Evolutionary conservation across 768 basidiomycete genomes (phyloP).

Genomic region (Boletus sp.): DNA sequence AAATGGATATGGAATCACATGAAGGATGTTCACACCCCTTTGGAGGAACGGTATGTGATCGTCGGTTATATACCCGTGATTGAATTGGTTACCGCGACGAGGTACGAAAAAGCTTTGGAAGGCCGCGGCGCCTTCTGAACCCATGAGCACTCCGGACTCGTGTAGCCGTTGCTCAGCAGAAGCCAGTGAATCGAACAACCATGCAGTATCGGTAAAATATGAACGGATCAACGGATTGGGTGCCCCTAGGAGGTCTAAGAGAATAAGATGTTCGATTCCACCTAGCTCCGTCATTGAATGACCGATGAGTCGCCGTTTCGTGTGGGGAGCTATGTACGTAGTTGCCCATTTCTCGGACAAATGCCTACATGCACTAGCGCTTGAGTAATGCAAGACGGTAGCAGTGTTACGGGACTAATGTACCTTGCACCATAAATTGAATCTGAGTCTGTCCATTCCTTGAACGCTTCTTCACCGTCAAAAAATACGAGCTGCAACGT

Average conservation of each 20-base stretch:
- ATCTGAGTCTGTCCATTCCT: conserved; percentile 83
- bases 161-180: conserved; percentile 71
- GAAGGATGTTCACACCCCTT: conserved; percentile 81
- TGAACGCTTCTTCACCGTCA: conserved; percentile 97
- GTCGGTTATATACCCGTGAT: conserved; percentile 71
- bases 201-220: conserved; percentile 84
- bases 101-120: conserved; percentile 68
- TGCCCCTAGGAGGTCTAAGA: conserved; percentile 90
- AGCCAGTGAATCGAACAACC: conserved; percentile 82
- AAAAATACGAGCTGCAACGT: conserved; percentile 94
- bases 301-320: conserved; percentile 54
- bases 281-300: conserved; percentile 60
- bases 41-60: conserved; percentile 91
- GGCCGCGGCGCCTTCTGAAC: conserved; percentile 38
- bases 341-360: conserved; percentile 82
- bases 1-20: conserved; percentile 87
- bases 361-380: conserved; percentile 50
- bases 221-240: conserved; percentile 70
- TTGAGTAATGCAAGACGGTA: neutral
- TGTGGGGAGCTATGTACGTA: conserved; percentile 59
- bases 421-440: conserved; percentile 95
- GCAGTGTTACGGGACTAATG: neutral
- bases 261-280: conserved; percentile 85
- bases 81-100: conserved; percentile 37
- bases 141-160: conserved; percentile 57